Evolutionary conservation across 306 rosid genomes (phyloP), one percentile per base, ranked within the genome.

Genomic region (Cucumis cinereus): DNA sequence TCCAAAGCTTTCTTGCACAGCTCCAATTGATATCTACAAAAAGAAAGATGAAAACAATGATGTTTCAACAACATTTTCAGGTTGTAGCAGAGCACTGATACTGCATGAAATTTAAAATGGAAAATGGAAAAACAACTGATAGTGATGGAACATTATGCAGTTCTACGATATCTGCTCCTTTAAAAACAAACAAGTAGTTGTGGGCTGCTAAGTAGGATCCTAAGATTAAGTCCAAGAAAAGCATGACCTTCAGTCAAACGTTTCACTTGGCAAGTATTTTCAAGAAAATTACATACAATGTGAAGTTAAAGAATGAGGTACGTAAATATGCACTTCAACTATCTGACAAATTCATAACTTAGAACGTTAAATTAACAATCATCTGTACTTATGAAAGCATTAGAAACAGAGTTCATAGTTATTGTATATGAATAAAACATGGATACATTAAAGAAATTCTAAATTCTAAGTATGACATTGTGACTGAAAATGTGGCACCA

Each of bases 1-100:
- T 91, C 89, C 87, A 87, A 26, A 71, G 98, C 98, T 81, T 82
- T 88, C 84, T 86, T 78, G 85, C 97, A 91, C 28, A 93, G 84
- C 61, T 89, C 97, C 88, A 88, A 75, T 55, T 93, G 97, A 72
- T 91, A 93, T 88, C 98, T 93, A 81, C 59, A 66, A 54, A 83
- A 79, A 72, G 49, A 4, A 57, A 24, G 23, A 45, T 45, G 56
- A 15, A 47, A 47, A 50, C 15, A 49, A 14, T 17, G 23, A 17
- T 20, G 16, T 23, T 11, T 13, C 33, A 73, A 73, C 66, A 50
- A 53, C 60, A 17, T 17, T 52, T 6, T 53, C 59, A 8, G 23
- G 23, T 67, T 3, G 2, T 22, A 41, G 17, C 36, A 43, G 55
- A 7, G 55, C 20, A 19, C 16, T 40, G 30, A 38, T 36, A 45